Conservation (phyloP, 441 rosid species). For the Adansonia gregorii region DNA sequence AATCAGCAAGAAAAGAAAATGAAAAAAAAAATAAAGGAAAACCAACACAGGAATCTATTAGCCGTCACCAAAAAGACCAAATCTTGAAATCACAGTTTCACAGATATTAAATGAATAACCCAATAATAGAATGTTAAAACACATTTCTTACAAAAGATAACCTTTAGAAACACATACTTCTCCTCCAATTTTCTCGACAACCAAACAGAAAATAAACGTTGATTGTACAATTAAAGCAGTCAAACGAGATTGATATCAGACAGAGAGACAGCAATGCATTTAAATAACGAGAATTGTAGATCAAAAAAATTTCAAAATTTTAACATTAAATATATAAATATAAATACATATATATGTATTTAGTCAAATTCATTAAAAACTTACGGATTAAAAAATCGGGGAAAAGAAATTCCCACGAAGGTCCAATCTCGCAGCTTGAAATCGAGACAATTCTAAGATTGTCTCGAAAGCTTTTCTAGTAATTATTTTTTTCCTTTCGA, state of each 20-base stretch:
- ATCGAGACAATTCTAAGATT: background rate
- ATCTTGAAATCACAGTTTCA: too few species aligned
- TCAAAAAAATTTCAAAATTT: background rate
- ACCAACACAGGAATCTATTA: too few species aligned
- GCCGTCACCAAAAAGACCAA: too few species aligned
- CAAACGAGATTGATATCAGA: background rate
- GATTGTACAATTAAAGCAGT: conserved; percentile 5
- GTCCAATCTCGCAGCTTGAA: conserved; percentile 31
- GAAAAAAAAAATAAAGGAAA: background rate
- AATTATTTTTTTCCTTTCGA: conserved; percentile 2
- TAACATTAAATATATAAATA: background rate
- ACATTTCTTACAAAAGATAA: too few species aligned
- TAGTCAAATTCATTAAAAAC: conserved; percentile 25
- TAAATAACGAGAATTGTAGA: conserved; percentile 6
- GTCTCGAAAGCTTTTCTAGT: background rate
- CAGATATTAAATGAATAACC: too few species aligned
- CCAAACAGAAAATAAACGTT: conserved; percentile 22
- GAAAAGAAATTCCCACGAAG: background rate
- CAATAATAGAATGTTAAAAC: too few species aligned
- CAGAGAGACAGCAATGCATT: background rate
- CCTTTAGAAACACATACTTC: background rate
- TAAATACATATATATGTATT: background rate
- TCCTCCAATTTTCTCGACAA: conserved; percentile 22
- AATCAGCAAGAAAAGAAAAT: conserved; percentile 16
- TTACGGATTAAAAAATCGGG: conserved; percentile 33